Evolutionary conservation across 2,329 filamentous ascomycete genomes (phyloP), one percentile per base, ranked within the genome.

Genomic region (Hansfordia pulvinata): DNA sequence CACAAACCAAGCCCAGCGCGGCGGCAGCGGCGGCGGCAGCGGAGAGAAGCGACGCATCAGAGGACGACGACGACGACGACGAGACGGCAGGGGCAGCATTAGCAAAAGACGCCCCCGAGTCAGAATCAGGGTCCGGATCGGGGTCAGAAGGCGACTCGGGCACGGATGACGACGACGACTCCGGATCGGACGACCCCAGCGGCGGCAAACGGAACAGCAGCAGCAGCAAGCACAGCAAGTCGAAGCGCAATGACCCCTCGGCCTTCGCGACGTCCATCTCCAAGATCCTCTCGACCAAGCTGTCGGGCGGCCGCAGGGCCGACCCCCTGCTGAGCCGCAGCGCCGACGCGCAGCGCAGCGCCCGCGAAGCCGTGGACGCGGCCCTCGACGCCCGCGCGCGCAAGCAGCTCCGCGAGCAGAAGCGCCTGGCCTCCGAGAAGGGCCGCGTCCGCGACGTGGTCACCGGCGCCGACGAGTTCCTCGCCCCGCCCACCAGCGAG

Each of bases 301-400:
- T 96, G 8, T 78, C 85, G 2, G 74, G 71, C 6, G 69, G 79
- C 17, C 84, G 84, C 47, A 79, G 86, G 14, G 66, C 76, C 29
- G 90, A 98, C 48, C 90, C 90, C 0, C 82, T 98, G n/a, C 66
- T 98, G 4, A 77, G 86, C 5, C 78, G 90, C 43, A 88, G 79
- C 49, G 74, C 71, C 34, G 68, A 69, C 8, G 85, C 85, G 2
- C 69, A 75, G 10, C 69, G 82, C 33, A 72, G 80, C 0, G 76
- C 76, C 35, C 74, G 74, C 31, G 72, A 79, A 18, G 66, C 81
- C 8, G 69, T 77, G 1, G 84, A 93, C 43, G 63, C 69, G 28
- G 78, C 78, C 30, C 63, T 98, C 20, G 88, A 93, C 43, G 64
- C 76, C 27, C 88, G 84, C 49, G 90, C 86, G 16, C 71, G 72